phyloP scores from a whole-genome alignment of 1,284 basidiomycete species.

The Cerrena zonata region DNA sequence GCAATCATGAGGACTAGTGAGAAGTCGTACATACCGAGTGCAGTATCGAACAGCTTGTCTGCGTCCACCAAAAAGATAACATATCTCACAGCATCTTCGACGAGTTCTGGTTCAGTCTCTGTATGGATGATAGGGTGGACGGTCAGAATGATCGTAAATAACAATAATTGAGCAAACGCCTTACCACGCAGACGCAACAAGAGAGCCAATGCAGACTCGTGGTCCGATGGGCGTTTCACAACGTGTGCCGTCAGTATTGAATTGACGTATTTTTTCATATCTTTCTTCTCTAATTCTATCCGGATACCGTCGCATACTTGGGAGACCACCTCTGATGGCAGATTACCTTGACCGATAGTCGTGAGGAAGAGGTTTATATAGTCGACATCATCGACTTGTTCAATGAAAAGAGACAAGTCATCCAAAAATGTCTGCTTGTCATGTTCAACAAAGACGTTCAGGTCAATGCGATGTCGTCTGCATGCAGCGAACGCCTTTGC shows the following conservation, averaged over 20 bases:
- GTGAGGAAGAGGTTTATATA: conserved; percentile 92
- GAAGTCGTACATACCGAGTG: conserved; percentile 98
- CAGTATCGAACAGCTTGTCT: conserved; percentile 86
- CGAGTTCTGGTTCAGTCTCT: conserved; percentile 71
- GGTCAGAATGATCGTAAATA: conserved; percentile 1
- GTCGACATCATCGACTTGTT: conserved; percentile 86
- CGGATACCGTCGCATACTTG: conserved; percentile 79
- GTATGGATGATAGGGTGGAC: too few species aligned
- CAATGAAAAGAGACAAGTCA: conserved; percentile 63
- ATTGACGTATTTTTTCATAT: conserved; percentile 80
- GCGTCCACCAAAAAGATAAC: conserved; percentile 97
- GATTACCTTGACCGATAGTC: conserved; percentile 63
- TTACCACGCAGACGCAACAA: conserved; percentile 78
- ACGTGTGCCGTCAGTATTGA: conserved; percentile 90
- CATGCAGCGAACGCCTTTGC: conserved; percentile 85
- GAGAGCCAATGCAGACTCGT: conserved; percentile 77
- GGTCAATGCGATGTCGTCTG: conserved; percentile 88
- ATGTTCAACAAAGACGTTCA: conserved; percentile 84
- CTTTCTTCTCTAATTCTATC: conserved; percentile 63
- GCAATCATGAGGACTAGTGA: conserved; percentile 92
- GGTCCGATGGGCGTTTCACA: conserved; percentile 86
- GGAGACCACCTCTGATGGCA: conserved; percentile 55
- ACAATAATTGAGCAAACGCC: not conserved
- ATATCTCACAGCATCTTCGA: conserved; percentile 96
- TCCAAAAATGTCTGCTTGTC: conserved; percentile 65